phyloP scores from a whole-genome alignment of 1,284 basidiomycete species.

The Neolentinus lepideus region DNA sequence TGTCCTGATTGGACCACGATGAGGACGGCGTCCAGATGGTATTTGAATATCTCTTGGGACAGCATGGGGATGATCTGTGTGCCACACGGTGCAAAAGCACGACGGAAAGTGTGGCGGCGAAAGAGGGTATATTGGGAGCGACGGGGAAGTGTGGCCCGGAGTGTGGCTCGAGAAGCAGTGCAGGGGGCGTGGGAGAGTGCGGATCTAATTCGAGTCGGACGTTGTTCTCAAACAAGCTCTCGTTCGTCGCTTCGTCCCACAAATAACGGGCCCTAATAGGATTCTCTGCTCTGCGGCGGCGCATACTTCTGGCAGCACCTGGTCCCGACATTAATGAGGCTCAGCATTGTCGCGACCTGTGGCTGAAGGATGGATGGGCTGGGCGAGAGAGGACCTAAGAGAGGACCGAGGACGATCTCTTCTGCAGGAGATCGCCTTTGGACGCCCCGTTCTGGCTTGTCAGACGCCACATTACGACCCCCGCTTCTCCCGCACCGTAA shows the following conservation, averaged over 20 bases:
- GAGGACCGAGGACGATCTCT: neutral
- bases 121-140: neutral
- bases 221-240: too few species aligned
- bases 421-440: neutral
- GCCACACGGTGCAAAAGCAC: too few species aligned
- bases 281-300: neutral
- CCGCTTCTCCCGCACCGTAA: neutral
- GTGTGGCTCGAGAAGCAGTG: too few species aligned
- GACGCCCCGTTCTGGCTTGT: neutral
- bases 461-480: neutral
- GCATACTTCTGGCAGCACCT: neutral
- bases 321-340: too few species aligned
- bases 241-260: neutral
- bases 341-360: neutral
- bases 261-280: slow-evolving; percentile 10
- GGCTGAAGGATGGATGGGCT: neutral
- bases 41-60: too few species aligned
- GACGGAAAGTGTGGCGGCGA: too few species aligned
- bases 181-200: too few species aligned
- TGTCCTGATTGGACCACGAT: too few species aligned
- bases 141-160: too few species aligned
- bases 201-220: too few species aligned
- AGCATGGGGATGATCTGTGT: too few species aligned
- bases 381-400: neutral
- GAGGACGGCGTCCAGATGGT: too few species aligned